Evolutionary conservation across 345 rosid genomes (phyloP).

Genomic region (Eucalyptus regnans): DNA sequence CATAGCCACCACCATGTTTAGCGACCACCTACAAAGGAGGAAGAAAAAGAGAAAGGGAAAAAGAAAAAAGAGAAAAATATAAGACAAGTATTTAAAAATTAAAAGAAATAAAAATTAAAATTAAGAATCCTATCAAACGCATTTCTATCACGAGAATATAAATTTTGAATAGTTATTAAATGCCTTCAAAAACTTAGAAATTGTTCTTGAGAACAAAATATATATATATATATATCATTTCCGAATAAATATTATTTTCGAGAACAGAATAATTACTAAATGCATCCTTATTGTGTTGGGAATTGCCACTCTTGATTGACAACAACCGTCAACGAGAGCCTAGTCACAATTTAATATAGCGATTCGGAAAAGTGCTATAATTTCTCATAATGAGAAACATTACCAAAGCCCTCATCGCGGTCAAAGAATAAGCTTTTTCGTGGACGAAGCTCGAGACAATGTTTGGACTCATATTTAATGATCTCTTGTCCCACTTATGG

Average conservation of each 20-base stretch:
- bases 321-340: neutral
- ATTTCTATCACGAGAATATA: accelerated
- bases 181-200: accelerated
- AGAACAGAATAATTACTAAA: accelerated
- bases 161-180: no score
- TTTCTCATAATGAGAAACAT: neutral
- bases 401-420: neutral
- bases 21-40: no score
- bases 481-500: neutral
- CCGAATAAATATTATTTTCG: accelerated
- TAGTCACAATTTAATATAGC: neutral
- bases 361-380: neutral
- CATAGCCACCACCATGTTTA: accelerated
- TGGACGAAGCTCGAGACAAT: neutral
- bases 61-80: no score
- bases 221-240: no score
- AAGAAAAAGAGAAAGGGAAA: no score
- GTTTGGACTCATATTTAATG: neutral
- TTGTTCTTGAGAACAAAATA: accelerated
- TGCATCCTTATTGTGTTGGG: accelerated
- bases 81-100: no score
- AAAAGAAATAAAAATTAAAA: no score
- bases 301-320: neutral
- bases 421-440: neutral
- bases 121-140: accelerated